Evolutionary conservation across 169 alveolate genomes (phyloP), one percentile per base, ranked within the genome.

Genomic region (Cytauxzoon felis): DNA sequence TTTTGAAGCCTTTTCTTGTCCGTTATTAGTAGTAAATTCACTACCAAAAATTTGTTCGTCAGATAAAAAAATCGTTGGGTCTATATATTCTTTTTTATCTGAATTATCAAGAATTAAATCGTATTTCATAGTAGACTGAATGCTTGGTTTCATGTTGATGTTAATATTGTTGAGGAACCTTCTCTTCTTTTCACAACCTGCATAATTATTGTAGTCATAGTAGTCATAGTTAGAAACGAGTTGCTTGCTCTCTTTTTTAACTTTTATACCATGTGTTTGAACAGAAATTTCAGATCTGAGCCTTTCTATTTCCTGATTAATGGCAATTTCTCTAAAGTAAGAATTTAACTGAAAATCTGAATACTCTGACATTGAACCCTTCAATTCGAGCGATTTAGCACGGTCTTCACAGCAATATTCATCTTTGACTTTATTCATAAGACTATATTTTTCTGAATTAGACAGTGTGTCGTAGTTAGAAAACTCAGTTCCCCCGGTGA

Each of bases 341-440:
- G 90, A 87, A 51, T 87, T 87, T n/a, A 92, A 75, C 60, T 91
- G 93, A 13, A 82, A 82, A 48, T 81, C 87, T 11, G 94, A 82
- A 57, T 89, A 92, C 51, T 88, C 79, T 30, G 38, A 76, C 76
- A 92, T 66, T 33, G 89, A 82, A 13, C 80, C 91, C 61, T 84
- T 85, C 34, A 87, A 40, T 40, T 82, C 68, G 24, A 87, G 86
- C 27, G 89, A 83, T 30, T 87, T 84, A 24, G 64, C 67, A 41
- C 93, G 81, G 30, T 81, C 85, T 27, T 88, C 91, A 16, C 76
- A 61, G 60, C 81, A 68, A 89, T 90, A 82, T 1, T 85, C 89
- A 24, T 87, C 94, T 65, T 82, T 89, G 7, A 89, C 80, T 68
- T 82, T 89, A 38, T 84, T 78, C 78, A 89, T 59, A 19, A 89